Evolutionary conservation across 2,329 filamentous ascomycete species (phyloP).

Genomic region (Trichocomaceae sp.): DNA sequence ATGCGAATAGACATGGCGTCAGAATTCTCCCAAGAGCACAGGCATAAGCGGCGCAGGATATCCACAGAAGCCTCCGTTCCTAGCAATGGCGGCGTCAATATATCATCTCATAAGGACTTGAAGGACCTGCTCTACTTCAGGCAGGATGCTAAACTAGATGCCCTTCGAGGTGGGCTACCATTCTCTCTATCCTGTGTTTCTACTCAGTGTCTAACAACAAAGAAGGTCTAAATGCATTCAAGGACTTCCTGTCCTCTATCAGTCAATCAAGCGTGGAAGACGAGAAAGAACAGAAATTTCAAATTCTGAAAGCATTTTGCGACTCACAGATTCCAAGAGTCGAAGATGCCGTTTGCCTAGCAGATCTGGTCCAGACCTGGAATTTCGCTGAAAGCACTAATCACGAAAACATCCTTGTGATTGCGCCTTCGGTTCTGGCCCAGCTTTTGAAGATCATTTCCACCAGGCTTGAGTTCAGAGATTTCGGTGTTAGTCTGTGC

Average conservation of each 20-base stretch:
- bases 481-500: constrained; percentile 70
- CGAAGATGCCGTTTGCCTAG: constrained; percentile 59
- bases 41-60: constrained; percentile 37
- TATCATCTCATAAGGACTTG: constrained; percentile 56
- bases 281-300: constrained; percentile 35
- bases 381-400: constrained; percentile 71
- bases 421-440: constrained; percentile 72
- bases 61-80: constrained; percentile 19
- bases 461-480: constrained; percentile 63
- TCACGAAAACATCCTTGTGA: constrained; percentile 73
- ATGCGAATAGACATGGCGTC: constrained; percentile 24
- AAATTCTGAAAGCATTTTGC: constrained; percentile 42
- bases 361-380: constrained; percentile 83
- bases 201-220: background rate
- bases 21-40: constrained; percentile 27
- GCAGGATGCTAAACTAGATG: constrained; percentile 52
- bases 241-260: constrained; percentile 38
- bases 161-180: constrained; percentile 58
- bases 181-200: background rate
- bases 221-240: constrained; percentile 39
- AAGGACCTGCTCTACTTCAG: constrained; percentile 62
- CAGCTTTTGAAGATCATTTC: constrained; percentile 75
- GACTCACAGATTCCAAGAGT: constrained; percentile 48
- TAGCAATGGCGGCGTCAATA: constrained; percentile 16
- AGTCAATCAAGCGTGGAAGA: constrained; percentile 28